Evolutionary conservation across 139 green algal genomes (phyloP), one percentile per base, ranked within the genome.

Genomic region (Deuterostichococcus epilithicus): DNA sequence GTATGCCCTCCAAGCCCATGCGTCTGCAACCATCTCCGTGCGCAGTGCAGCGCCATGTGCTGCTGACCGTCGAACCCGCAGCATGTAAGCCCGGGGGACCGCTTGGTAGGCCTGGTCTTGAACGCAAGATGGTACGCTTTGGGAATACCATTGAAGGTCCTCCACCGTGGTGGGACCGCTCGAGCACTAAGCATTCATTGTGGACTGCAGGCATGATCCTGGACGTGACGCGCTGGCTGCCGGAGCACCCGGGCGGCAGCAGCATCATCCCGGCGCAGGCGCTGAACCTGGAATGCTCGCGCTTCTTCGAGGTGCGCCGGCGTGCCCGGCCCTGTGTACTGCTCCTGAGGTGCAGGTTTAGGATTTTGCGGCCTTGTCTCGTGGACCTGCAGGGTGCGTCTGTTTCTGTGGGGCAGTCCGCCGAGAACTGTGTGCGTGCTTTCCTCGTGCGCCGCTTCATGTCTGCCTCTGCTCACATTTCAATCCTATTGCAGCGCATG

Each of bases 201-300:
- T 52, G 42, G 13, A 52, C 10, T 52, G 42, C 72, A 76, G 85
- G 89, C 63, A 93, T 92, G 86, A 83, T 94, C 52, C 60, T 94
- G 35, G 89, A 94, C 81, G 88, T 94, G 8, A 90, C 76, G 1
- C 67, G 81, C 0, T 93, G 88, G 88, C 78, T 93, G 78, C 86
- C 86, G 0, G 87, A 95, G 83, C 90, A 94, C 76, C 90, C 89
- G 0, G 89, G 89, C 1, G 89, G 89, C 36, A 75, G 75, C 66
- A 75, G 58, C 44, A 93, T 95, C 85, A 95, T 95, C 52, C 89
- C 90, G 0, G 47, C 25, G 0, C 90, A 95, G 82, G 77, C 79
- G 0, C 78, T 92, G 1, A 88, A 94, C 76, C 65, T 89, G 8
- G 90, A 94, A 75, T 87, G 84, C 70, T 59, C 76, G 15, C 81